A percentile compares a stretch with the other conserved stretches of the same genome.
These are phyloP conservation scores for Crepidotus sp. DNA, from an alignment of 1,284 basidiomycete species.

Conservation along the genomic window DNA sequence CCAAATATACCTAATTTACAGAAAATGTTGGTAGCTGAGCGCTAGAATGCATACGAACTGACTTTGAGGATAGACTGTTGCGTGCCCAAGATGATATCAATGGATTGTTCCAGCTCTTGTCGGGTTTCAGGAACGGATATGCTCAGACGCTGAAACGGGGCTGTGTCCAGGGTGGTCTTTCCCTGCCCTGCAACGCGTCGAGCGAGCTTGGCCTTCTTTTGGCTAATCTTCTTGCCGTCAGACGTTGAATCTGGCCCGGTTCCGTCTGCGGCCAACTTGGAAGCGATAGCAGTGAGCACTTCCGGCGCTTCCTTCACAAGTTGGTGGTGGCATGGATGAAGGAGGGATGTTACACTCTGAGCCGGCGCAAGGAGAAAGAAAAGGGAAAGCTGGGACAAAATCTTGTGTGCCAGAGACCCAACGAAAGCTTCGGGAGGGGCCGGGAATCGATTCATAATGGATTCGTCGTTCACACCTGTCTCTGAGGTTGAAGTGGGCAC, in stretches of 20 bases:
- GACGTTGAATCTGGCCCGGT: neutral
- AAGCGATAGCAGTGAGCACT: neutral
- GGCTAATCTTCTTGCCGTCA: conserved; percentile 4
- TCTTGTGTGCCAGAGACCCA: conserved; percentile 18
- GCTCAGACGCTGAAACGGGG: conserved; percentile 7
- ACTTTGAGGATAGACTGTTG: conserved; percentile 13
- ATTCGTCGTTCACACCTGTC: conserved; percentile 15
- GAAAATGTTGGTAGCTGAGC: neutral
- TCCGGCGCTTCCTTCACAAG: conserved; percentile 13
- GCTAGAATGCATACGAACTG: neutral
- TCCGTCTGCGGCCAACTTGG: neutral
- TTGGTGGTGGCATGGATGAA: conserved; percentile 1
- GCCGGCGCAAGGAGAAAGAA: conserved; percentile 22
- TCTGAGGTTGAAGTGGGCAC: neutral
- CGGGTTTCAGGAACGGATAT: conserved; percentile 4
- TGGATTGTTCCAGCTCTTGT: neutral
- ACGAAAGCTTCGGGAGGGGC: conserved; percentile 15
- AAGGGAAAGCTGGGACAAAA: conserved; percentile 20
- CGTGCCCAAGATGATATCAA: conserved; percentile 10
- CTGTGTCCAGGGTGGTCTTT: neutral
- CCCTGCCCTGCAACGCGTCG: neutral
- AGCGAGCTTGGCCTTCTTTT: conserved; percentile 8
- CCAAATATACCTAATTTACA: conserved; percentile 7
- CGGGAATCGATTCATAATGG: conserved; percentile 21
- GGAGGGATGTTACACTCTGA: neutral